A percentile compares a stretch with the other conserved stretches of the same genome.
phyloP scores from a whole-genome alignment of 208 protist genomes.

The Crithidia bombi region DNA sequence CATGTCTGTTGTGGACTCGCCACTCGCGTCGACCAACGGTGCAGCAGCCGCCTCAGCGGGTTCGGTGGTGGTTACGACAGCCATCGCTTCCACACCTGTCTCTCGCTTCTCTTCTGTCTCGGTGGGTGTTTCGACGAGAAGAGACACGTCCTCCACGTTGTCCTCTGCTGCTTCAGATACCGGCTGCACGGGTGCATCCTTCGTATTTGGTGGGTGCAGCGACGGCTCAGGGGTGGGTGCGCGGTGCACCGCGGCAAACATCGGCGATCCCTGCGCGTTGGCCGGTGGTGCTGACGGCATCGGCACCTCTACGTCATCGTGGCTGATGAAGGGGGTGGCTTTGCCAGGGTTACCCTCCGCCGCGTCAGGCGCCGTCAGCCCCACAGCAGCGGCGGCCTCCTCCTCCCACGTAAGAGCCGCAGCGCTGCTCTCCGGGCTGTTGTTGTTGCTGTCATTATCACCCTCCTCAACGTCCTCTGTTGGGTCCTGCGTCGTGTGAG shows the following conservation, averaged over 20 bases:
- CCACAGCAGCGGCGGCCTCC: background rate
- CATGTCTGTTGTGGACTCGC: background rate
- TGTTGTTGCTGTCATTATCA: background rate
- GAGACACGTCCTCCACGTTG: too few relatives aligned
- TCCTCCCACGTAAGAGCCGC: background rate
- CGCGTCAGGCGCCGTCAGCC: background rate
- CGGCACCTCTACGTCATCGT: background rate
- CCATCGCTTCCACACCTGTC: background rate
- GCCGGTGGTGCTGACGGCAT: conserved; percentile 5
- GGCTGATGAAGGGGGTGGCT: background rate
- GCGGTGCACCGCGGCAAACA: conserved; percentile 3
- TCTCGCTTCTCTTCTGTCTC: background rate
- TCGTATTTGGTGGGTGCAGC: background rate
- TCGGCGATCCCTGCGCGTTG: conserved; percentile 12
- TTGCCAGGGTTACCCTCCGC: conserved; percentile 6
- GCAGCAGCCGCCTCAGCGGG: background rate
- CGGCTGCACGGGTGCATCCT: background rate
- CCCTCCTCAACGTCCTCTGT: background rate
- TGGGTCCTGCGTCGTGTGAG: background rate
- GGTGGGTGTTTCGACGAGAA: background rate
- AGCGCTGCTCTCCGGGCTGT: background rate
- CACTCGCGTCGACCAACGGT: background rate
- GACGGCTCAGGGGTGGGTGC: background rate
- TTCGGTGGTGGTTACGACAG: background rate
- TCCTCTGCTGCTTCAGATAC: too few relatives aligned